Conservation (phyloP, 352 stramenopile species). For the Blastocystis hominis region DNA sequence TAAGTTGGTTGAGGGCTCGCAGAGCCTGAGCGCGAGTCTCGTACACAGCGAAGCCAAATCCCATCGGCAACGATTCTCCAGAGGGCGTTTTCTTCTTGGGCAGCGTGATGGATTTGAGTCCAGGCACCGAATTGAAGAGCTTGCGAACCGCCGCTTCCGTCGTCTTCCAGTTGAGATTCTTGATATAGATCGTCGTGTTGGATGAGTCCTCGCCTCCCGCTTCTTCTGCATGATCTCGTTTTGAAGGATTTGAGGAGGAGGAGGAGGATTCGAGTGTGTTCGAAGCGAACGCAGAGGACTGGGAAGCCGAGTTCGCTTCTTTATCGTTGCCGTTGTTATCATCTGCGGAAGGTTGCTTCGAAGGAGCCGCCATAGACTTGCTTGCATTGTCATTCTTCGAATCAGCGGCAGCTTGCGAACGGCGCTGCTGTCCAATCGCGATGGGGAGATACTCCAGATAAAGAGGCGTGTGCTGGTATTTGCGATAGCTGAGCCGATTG, state of each 20-base stretch:
- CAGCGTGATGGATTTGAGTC: slow-evolving; percentile 75
- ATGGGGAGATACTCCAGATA: slow-evolving; percentile 94
- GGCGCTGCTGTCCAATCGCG: slow-evolving; percentile 58
- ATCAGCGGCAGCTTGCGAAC: too few species aligned
- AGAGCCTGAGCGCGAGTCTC: slow-evolving; percentile 69
- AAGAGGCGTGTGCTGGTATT: slow-evolving; percentile 91
- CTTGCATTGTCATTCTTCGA: too few species aligned
- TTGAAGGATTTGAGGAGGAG: background rate
- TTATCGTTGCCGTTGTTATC: too few species aligned
- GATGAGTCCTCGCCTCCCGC: slow-evolving; percentile 67
- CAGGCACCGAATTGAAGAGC: slow-evolving; percentile 65
- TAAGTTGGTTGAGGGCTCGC: slow-evolving; percentile 67
- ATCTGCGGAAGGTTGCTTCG: too few species aligned
- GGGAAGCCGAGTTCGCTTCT: too few species aligned
- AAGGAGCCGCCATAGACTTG: too few species aligned
- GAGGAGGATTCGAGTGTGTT: too few species aligned
- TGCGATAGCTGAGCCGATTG: slow-evolving; percentile 88
- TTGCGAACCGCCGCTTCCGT: slow-evolving; percentile 75
- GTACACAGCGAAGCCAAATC: slow-evolving; percentile 98
- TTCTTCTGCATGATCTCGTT: slow-evolving; percentile 60
- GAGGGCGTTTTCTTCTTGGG: slow-evolving; percentile 72
- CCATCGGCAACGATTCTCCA: slow-evolving; percentile 79
- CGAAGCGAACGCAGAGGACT: too few species aligned
- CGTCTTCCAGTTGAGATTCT: slow-evolving; percentile 96
- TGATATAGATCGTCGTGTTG: slow-evolving; percentile 83